Percentiles rank a stretch among this genome's conserved stretches.
These are phyloP conservation scores for Hygrophila difformis DNA, from an alignment of 257 asterid species.

Conservation along the genomic window DNA sequence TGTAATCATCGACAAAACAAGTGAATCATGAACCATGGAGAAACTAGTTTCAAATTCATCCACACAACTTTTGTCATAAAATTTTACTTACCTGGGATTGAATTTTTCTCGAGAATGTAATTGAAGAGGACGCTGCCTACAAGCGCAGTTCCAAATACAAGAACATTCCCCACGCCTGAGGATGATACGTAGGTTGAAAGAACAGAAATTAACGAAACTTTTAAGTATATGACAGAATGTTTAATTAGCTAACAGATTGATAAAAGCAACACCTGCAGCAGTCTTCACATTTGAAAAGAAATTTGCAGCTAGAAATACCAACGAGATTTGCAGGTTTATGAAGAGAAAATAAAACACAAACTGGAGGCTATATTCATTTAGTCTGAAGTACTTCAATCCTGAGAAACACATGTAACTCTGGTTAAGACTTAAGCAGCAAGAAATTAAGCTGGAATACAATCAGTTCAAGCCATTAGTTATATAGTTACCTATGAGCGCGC, in stretches of 20 bases:
- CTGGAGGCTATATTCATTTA: conserved; percentile 86
- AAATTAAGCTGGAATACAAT: conserved; percentile 5
- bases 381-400: conserved; percentile 82
- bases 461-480: conserved; percentile 3
- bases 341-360: conserved; percentile 81
- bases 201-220: background rate
- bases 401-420: conserved; percentile 22
- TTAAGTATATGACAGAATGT: no score
- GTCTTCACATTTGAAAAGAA: conserved; percentile 69
- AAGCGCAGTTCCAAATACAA: conserved; percentile 86
- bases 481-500: conserved; percentile 79
- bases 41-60: no score
- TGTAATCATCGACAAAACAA: no score
- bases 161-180: conserved; percentile 79
- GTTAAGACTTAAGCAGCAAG: conserved; percentile 6
- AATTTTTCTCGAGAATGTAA: conserved; percentile 71
- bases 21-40: no score
- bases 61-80: no score
- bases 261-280: conserved; percentile 58
- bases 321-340: conserved; percentile 83
- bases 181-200: conserved; percentile 16
- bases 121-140: conserved; percentile 83
- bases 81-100: conserved; percentile 79
- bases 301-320: conserved; percentile 85
- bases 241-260: background rate